phyloP scores from a whole-genome alignment of 2,329 filamentous ascomycete genomes.

The Leptographium procerum region DNA sequence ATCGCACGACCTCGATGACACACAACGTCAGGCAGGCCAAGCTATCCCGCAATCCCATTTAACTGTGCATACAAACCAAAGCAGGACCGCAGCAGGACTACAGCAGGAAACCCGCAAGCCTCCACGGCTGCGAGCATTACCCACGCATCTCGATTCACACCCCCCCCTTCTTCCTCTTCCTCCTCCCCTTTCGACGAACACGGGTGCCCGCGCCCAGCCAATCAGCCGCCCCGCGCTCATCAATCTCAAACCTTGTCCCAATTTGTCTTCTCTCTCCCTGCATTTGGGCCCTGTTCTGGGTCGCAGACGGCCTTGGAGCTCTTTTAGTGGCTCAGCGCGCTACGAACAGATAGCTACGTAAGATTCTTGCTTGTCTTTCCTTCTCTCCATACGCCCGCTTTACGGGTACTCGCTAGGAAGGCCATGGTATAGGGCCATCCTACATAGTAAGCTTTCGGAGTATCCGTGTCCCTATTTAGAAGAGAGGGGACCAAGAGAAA shows the following conservation, averaged over 20 bases:
- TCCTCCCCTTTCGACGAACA: background rate
- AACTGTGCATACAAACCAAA: too few species aligned
- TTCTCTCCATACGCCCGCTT: background rate
- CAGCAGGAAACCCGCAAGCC: too few species aligned
- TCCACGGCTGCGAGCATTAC: background rate
- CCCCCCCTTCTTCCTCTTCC: background rate
- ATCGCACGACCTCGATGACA: background rate
- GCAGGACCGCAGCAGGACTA: too few species aligned
- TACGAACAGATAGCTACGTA: background rate
- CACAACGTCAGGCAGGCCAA: background rate
- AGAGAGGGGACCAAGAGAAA: background rate
- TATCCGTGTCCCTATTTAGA: background rate
- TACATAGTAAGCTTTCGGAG: background rate
- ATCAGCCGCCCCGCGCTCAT: conserved; percentile 8
- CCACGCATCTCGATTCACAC: background rate
- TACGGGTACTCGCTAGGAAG: background rate
- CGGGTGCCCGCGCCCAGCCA: conserved; percentile 1
- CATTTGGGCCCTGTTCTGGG: conserved; percentile 2
- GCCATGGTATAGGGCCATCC: background rate
- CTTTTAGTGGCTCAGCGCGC: background rate
- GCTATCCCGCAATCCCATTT: background rate
- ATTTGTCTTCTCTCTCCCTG: conserved; percentile 6
- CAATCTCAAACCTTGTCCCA: conserved; percentile 8
- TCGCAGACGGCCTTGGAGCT: background rate
- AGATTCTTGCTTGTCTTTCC: background rate